These are phyloP conservation scores for Leccinum uliginosum DNA, from an alignment of 768 basidiomycete species.

Conservation along the genomic window DNA sequence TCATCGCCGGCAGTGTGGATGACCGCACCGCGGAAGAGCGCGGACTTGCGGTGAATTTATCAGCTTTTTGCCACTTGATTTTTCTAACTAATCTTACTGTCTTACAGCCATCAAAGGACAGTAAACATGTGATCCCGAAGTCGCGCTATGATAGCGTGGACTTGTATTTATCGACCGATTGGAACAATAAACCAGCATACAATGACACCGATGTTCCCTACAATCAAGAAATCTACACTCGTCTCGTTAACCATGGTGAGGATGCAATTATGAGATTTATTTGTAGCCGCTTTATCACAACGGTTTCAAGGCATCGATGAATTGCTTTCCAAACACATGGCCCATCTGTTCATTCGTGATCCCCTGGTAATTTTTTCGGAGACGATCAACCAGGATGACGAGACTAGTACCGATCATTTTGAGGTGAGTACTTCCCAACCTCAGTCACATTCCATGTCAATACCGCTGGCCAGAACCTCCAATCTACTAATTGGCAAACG, in stretches of 20 bases:
- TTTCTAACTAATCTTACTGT: constrained; percentile 1
- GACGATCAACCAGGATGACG: constrained; percentile 88
- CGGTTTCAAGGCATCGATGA: constrained; percentile 69
- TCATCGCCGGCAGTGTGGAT: constrained; percentile 97
- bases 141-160: constrained; percentile 97
- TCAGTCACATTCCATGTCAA: background rate
- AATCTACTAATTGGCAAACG: constrained; percentile 99
- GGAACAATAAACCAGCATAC: constrained; percentile 88
- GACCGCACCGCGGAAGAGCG: constrained; percentile 96
- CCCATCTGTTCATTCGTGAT: constrained; percentile 96
- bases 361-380: constrained; percentile 95
- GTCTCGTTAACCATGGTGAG: constrained; percentile 71
- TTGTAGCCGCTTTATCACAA: background rate
- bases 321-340: constrained; percentile 83
- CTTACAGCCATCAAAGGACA: constrained; percentile 68
- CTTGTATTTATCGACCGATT: constrained; percentile 83
- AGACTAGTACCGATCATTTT: constrained; percentile 87
- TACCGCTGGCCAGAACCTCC: constrained; percentile 66
- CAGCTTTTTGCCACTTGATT: constrained; percentile 4
- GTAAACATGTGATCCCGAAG: constrained; percentile 82
- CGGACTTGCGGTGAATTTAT: constrained; percentile 61
- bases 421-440: constrained; percentile 53
- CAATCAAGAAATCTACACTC: constrained; percentile 67
- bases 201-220: constrained; percentile 84
- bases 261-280: background rate